Percentiles rank a stretch among this genome's conserved stretches.
Conservation (phyloP, 495 filamentous ascomycete species). For the Sordaria brevicollis region DNA sequence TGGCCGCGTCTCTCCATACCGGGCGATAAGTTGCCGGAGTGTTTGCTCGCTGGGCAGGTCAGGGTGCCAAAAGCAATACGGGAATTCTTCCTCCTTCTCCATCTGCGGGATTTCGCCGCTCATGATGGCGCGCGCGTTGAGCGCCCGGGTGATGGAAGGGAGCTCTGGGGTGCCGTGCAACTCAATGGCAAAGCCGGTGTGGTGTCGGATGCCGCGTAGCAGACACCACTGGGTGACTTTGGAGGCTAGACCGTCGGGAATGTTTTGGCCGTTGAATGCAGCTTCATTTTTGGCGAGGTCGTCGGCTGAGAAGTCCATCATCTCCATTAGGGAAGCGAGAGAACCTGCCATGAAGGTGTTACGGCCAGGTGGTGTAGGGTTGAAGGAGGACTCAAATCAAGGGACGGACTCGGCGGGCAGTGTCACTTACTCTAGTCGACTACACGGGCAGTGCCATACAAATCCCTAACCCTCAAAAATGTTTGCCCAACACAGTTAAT, state of each 20-base stretch:
- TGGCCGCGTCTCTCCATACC: constrained; percentile 2
- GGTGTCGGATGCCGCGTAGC: constrained; percentile 18
- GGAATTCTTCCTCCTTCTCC: constrained; percentile 13
- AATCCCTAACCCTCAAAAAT: no score
- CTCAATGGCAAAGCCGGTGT: constrained; percentile 13
- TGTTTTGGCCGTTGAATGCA: neutral
- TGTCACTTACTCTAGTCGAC: no score
- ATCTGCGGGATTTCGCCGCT: constrained; percentile 27
- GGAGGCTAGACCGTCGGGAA: neutral
- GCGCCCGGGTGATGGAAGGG: constrained; percentile 16
- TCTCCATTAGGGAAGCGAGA: neutral
- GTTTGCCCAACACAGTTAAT: no score
- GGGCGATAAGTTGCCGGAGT: constrained; percentile 13
- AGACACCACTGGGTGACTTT: constrained; percentile 6
- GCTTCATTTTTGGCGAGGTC: neutral
- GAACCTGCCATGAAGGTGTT: neutral
- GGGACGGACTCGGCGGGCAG: no score
- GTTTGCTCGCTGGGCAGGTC: constrained; percentile 25
- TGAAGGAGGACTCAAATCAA: neutral
- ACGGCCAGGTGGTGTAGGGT: neutral
- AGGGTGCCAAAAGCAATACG: constrained; percentile 38
- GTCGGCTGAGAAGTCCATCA: neutral
- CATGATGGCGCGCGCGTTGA: constrained; percentile 31
- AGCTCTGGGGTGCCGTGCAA: constrained; percentile 4
- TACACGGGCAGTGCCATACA: no score